Percentiles rank a stretch among this genome's conserved stretches.
Evolutionary conservation across 495 filamentous ascomycete genomes (phyloP).

Genomic region (Apiosordaria backusii): DNA sequence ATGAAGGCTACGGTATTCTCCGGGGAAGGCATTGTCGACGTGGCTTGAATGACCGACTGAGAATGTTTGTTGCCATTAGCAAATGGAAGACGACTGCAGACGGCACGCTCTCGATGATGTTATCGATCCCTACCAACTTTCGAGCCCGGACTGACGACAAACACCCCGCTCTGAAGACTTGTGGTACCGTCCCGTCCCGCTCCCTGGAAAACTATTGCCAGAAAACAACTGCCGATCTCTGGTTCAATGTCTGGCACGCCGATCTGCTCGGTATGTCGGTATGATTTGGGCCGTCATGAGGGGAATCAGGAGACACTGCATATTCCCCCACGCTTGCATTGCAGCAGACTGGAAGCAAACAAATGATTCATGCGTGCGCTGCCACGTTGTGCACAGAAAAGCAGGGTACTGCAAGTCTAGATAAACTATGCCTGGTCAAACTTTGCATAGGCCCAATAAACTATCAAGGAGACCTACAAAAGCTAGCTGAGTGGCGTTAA

Average conservation of each 20-base stretch:
- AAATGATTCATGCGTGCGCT: neutral
- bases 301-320: conserved; percentile 1
- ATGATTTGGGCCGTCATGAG: neutral
- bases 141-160: too few species aligned
- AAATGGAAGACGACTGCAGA: too few species aligned
- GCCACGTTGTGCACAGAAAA: too few species aligned
- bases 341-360: neutral
- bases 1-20: conserved; percentile 29
- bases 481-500: too few species aligned
- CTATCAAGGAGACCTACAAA: too few species aligned
- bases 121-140: too few species aligned
- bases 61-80: too few species aligned
- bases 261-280: neutral
- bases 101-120: too few species aligned
- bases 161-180: neutral
- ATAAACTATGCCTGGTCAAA: too few species aligned
- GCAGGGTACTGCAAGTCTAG: too few species aligned
- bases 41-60: too few species aligned
- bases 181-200: neutral
- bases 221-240: neutral
- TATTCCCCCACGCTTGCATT: neutral
- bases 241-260: neutral
- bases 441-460: too few species aligned
- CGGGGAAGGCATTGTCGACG: conserved; percentile 11
- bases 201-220: neutral